A percentile compares a stretch with the other conserved stretches of the same genome.
phyloP scores from a whole-genome alignment of 2,329 filamentous ascomycete species.

The Helicocarpus griseus region DNA sequence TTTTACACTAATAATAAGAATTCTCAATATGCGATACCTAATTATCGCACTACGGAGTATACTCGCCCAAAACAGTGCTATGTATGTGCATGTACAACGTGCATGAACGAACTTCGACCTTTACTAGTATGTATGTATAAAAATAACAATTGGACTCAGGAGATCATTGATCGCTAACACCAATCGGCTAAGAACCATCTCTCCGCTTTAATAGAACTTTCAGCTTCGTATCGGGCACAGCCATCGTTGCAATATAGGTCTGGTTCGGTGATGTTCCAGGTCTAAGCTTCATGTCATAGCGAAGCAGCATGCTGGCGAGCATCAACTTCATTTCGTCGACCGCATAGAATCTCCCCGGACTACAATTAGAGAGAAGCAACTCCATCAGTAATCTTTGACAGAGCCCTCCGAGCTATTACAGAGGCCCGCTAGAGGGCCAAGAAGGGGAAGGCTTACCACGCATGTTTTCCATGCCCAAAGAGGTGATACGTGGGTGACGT shows the following conservation, averaged over 20 bases:
- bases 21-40: no score
- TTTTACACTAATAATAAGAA: no score
- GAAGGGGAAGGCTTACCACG: neutral
- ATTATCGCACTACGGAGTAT: no score
- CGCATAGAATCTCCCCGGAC: neutral
- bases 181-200: neutral
- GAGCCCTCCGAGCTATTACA: no score
- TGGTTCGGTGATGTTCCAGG: neutral
- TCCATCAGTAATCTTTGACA: neutral
- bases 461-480: neutral
- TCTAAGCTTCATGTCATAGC: neutral
- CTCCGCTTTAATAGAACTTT: neutral
- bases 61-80: no score
- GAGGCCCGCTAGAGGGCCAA: no score
- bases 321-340: neutral
- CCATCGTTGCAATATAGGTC: neutral
- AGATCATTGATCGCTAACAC: neutral
- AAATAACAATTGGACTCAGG: neutral
- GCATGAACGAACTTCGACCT: no score
- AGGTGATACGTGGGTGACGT: neutral
- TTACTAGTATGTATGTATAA: no score
- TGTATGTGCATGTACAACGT: no score
- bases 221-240: neutral
- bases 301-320: neutral
- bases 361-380: neutral